A percentile compares a stretch with the other conserved stretches of the same genome.
Evolutionary conservation across 1,139 yeast genomes (phyloP).

Genomic region (Fermentozyma sake): DNA sequence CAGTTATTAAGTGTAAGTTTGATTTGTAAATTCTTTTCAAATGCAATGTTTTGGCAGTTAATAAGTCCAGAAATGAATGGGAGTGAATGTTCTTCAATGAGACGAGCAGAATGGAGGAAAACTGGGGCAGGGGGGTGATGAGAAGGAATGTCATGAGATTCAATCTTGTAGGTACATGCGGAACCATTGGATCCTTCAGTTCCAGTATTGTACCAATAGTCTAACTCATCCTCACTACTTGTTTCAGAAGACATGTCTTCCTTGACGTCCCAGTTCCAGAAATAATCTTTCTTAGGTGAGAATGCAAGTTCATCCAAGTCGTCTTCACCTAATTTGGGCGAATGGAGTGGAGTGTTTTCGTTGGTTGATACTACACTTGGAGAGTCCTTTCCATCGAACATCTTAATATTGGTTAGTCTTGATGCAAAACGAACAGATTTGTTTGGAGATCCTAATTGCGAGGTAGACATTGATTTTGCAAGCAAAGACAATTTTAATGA

Average conservation of each 20-base stretch:
- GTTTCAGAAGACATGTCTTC: constrained; percentile 12
- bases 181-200: too few relatives aligned
- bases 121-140: constrained; percentile 7
- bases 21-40: constrained; percentile 31
- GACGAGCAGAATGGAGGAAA: constrained; percentile 5
- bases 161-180: constrained; percentile 8
- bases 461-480: constrained; percentile 23
- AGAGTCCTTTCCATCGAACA: constrained; percentile 40
- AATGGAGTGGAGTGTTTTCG: constrained; percentile 30
- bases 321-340: constrained; percentile 24
- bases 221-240: constrained; percentile 17
- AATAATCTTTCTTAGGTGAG: constrained; percentile 7
- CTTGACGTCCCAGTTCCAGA: constrained; percentile 13
- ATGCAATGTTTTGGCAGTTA: constrained; percentile 35
- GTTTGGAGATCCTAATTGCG: constrained; percentile 16
- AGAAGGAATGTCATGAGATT: constrained; percentile 10
- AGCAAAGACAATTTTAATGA: constrained; percentile 31
- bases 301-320: constrained; percentile 4
- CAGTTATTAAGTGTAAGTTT: constrained; percentile 38
- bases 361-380: constrained; percentile 35
- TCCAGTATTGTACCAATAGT: constrained; percentile 6
- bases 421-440: constrained; percentile 38
- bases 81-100: constrained; percentile 5
- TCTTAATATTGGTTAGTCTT: constrained; percentile 33
- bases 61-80: constrained; percentile 23